These are phyloP conservation scores for Rhizodiscina lignyota DNA, from an alignment of 495 filamentous ascomycete species.

Conservation along the genomic window DNA sequence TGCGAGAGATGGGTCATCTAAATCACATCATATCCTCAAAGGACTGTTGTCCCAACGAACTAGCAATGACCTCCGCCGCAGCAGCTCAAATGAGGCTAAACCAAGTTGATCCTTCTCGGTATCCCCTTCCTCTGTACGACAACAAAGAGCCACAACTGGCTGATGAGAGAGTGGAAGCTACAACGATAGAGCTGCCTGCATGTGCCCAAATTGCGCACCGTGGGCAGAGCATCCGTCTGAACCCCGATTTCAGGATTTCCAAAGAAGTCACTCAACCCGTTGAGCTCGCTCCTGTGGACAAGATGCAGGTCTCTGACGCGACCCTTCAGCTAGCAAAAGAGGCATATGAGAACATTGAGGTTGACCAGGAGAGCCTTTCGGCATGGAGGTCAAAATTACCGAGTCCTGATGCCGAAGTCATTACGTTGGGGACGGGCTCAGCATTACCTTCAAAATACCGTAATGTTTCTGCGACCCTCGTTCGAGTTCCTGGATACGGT, in stretches of 20 bases:
- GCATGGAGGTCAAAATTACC: slow-evolving; percentile 32
- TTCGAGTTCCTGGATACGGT: slow-evolving; percentile 69
- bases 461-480: slow-evolving; percentile 78
- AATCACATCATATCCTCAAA: slow-evolving; percentile 62
- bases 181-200: not conserved
- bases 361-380: slow-evolving; percentile 20
- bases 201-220: slow-evolving; percentile 19
- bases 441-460: slow-evolving; percentile 79
- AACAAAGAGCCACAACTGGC: slow-evolving; percentile 20
- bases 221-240: slow-evolving; percentile 43
- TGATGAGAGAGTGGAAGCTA: not conserved
- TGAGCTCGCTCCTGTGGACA: slow-evolving; percentile 26
- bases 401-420: slow-evolving; percentile 59
- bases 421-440: slow-evolving; percentile 80
- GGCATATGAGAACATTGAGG: slow-evolving; percentile 26
- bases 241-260: slow-evolving; percentile 42
- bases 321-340: slow-evolving; percentile 32
- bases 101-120: not conserved
- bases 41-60: slow-evolving; percentile 49
- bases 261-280: slow-evolving; percentile 33
- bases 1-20: slow-evolving; percentile 37
- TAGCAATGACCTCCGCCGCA: not conserved
- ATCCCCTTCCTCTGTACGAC: not conserved
- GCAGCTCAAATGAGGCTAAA: not conserved
- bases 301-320: slow-evolving; percentile 18